Evolutionary conservation across 225 moss, liverwort and hornwort species (phyloP), one percentile per base, ranked within the genome.

Genomic region (Antitrichia curtipendula): DNA sequence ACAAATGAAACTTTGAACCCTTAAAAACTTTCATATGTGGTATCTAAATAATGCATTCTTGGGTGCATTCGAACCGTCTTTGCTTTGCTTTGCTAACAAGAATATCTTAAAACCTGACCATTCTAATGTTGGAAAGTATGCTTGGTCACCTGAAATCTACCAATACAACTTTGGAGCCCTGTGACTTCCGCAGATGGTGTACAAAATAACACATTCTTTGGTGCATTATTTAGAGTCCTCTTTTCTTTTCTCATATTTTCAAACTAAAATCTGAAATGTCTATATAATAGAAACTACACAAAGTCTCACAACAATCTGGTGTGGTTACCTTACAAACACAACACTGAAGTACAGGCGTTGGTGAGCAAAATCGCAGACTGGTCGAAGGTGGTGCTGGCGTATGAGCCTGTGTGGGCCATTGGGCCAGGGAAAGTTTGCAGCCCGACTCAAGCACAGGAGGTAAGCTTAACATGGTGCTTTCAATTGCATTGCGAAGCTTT

Each of bases 341-440:
- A 31, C 47, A 7, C 24, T 61, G 75, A 68, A 79, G 57, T 78
- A 56, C 80, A 87, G 85, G 92, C 94, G 13, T 84, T 89, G 77
- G 91, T 88, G 84, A 94, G 95, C 79, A 92, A 90, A 43, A 79
- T 98, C 18, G 47, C 94, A 16, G 91, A 95, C 90, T 98, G 98
- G 98, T 82, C 80, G 13, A 88, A 84, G 63, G 86, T 98, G 23
- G 98, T 98, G 60, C 86, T 98, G 52, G 97, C 95, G 13, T 98
- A 98, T n/a, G 98, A 97, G 89, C 98, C 98, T 27, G 96, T 96
- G 10, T 98, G 97, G 97, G 94, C 97, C 52, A 96, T 98, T 69
- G 97, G 96, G 7, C 93, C 94, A 28, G 95, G 95, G 63, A 93
- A 94, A 85, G 93, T 94, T 6, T 96, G 95, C 77, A 90, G 80